Percentiles rank a stretch among this genome's conserved stretches.
Conservation (phyloP, 2,329 filamentous ascomycete species). For the Blastomyces silverae region DNA sequence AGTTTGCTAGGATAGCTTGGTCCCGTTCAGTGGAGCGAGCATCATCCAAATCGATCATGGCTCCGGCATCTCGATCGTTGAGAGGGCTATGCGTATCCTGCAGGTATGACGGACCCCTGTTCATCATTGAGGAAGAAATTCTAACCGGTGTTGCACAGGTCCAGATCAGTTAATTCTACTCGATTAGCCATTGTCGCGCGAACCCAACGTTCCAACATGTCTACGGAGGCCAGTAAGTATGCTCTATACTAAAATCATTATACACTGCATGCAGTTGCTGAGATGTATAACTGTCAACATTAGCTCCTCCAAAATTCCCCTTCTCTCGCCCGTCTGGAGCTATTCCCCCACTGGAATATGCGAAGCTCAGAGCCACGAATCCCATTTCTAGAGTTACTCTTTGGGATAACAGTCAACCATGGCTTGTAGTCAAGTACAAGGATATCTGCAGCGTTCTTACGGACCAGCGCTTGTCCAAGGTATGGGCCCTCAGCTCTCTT, state of each 20-base stretch:
- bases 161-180: neutral
- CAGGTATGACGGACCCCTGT: neutral
- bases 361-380: conserved; percentile 38
- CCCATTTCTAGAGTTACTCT: conserved; percentile 44
- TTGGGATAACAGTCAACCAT: conserved; percentile 44
- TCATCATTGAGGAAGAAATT: neutral
- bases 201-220: conserved; percentile 9
- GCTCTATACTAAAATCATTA: neutral
- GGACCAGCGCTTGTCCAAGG: conserved; percentile 45
- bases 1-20: neutral
- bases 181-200: neutral
- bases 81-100: neutral
- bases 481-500: conserved; percentile 17
- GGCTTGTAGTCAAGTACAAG: conserved; percentile 46
- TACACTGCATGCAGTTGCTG: neutral
- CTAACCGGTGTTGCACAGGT: neutral
- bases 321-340: conserved; percentile 37
- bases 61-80: neutral
- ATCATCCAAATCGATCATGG: neutral
- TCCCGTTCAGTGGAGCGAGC: neutral
- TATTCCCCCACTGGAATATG: conserved; percentile 43
- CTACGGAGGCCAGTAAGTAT: conserved; percentile 7
- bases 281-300: neutral
- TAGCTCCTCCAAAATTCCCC: conserved; percentile 30
- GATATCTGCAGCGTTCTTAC: conserved; percentile 44